phyloP scores from a whole-genome alignment of 768 basidiomycete genomes.

The Rhizopogon vinicolor region DNA sequence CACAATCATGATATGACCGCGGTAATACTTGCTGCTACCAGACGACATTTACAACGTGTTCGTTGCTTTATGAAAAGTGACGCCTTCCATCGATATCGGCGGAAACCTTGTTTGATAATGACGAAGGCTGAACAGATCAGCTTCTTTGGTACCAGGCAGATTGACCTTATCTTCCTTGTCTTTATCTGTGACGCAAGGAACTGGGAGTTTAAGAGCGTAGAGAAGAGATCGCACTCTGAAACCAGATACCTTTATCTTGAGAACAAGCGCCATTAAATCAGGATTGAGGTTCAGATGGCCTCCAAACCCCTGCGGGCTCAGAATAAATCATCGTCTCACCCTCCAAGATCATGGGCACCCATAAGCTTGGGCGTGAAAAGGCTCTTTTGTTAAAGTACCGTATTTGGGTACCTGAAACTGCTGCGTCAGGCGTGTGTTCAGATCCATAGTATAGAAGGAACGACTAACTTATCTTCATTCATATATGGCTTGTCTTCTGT shows the following conservation, averaged over 20 bases:
- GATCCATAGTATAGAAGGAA: neutral
- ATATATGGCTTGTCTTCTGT: too few species aligned
- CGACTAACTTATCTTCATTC: too few species aligned
- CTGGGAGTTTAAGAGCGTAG: neutral
- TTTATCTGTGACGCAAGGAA: neutral
- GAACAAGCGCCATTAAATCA: neutral
- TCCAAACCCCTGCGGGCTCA: conserved; percentile 2
- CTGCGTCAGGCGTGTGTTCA: neutral
- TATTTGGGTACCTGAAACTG: neutral
- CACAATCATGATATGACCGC: too few species aligned
- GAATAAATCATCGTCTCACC: conserved; percentile 1
- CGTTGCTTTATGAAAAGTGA: too few species aligned
- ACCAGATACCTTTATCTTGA: neutral
- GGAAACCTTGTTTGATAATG: too few species aligned
- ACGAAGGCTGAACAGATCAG: neutral
- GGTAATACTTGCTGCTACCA: too few species aligned
- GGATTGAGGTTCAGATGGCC: neutral
- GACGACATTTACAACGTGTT: too few species aligned
- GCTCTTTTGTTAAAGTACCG: neutral
- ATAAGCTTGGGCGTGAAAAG: neutral
- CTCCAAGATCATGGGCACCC: neutral
- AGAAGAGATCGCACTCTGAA: neutral
- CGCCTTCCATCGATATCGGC: too few species aligned
- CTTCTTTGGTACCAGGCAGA: neutral
- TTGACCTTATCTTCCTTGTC: neutral